phyloP scores from a whole-genome alignment of 371 early-diverging fungal species.

The Syncephalastrum sp. region DNA sequence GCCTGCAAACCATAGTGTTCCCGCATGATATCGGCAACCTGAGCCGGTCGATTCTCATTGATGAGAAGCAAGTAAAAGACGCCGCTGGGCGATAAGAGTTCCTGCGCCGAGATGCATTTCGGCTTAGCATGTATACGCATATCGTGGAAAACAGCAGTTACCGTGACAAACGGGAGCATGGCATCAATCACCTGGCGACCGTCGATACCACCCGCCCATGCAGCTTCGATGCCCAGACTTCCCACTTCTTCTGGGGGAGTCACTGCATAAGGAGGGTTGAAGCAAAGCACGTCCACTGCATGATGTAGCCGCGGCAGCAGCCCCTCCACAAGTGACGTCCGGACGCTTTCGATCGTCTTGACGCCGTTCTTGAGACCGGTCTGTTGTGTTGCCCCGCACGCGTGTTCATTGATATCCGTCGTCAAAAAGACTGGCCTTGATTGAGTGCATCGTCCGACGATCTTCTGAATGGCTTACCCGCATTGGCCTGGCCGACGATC shows the following conservation, averaged over 20 bases:
- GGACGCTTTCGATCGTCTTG: constrained; percentile 54
- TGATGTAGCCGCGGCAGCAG: constrained; percentile 54
- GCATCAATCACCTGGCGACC: constrained; percentile 92
- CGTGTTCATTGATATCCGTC: constrained; percentile 85
- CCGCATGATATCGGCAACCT: constrained; percentile 66
- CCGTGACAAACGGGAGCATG: constrained; percentile 72
- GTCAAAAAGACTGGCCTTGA: constrained; percentile 50
- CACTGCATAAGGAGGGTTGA: constrained; percentile 94
- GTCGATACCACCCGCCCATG: constrained; percentile 94
- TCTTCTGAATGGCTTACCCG: constrained; percentile 27
- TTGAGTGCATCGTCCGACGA: not conserved
- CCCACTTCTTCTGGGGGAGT: constrained; percentile 78
- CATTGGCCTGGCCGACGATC: constrained; percentile 45
- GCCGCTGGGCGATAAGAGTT: constrained; percentile 69
- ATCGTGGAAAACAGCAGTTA: constrained; percentile 19
- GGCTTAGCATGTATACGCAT: not conserved
- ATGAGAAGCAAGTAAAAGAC: constrained; percentile 88
- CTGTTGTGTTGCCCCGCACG: constrained; percentile 60
- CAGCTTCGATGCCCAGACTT: constrained; percentile 72
- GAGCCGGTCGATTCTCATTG: constrained; percentile 86
- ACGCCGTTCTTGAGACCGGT: constrained; percentile 63
- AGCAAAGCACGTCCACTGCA: constrained; percentile 79
- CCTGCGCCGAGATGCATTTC: constrained; percentile 21
- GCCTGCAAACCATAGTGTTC: constrained; percentile 37
- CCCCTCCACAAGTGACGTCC: constrained; percentile 55